Base-by-base conservation (phyloP, 805 yeast genomes). In the Schizosaccharomyces lindneri region DNA sequence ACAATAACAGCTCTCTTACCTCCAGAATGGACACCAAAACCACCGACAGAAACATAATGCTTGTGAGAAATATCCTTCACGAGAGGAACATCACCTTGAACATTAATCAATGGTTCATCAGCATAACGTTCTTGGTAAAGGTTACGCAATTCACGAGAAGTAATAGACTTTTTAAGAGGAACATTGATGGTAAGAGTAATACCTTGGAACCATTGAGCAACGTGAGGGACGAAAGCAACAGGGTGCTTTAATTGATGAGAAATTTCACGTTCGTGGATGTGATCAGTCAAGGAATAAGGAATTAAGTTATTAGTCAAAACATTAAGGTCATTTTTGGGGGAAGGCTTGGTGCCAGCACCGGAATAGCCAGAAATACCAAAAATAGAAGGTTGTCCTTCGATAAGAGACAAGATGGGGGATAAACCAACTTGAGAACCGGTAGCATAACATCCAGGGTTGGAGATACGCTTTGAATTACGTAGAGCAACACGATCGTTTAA, bases 391-490 rank as follows among this genome's bases (percentile, higher is more conserved):
- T 78, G 75, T 43, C 93, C 93, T 15, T 75, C 73, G 68, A 79
- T 79, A 60, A 82, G 80, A 29, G 68, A 70, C n/a, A 78, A 73
- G 67, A 93, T 75, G 43, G 98, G 99, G 59, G 90, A 82, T 70
- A 93, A 83, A 15, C 95, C 89, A 31, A 88, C 73, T 76, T 93
- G 97, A 15, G 97, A 93, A 63, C 94, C 97, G 59, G 99, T 93
- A n/a, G 98, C 97, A 71, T 89, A 93, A 76, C 99, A 93, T 59
- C 98, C 99, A 2, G 99, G 99, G 74, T 93, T 93, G 4, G 97
- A 83, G 64, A 93, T 85, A 70, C 85, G 86, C 68, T 79, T 77
- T 21, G 97, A 90, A 15, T 75, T 69, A 46, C 85, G 79, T 67
- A 93, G 85, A 11, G 69, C 69, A 9, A 74, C 69, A 70, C 98